A percentile compares a stretch with the other conserved stretches of the same genome.
phyloP scores from a whole-genome alignment of 257 asterid genomes.

The Ligustrum vulgare region DNA sequence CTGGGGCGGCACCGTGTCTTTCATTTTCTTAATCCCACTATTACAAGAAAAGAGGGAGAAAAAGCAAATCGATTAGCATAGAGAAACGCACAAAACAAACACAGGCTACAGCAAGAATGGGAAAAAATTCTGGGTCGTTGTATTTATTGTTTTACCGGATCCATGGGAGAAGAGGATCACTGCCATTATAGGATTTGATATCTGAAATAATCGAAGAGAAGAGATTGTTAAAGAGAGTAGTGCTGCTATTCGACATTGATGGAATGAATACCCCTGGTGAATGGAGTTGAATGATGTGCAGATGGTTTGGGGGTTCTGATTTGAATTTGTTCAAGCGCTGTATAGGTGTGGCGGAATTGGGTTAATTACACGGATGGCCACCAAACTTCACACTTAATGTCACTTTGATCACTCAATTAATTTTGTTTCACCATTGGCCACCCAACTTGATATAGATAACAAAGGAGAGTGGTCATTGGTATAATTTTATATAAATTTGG shows the following conservation, averaged over 20 bases:
- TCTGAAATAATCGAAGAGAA: conserved; percentile 76
- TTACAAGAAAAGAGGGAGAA: not conserved
- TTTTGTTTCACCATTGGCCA: too few relatives aligned
- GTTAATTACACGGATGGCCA: too few relatives aligned
- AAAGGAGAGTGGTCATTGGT: too few relatives aligned
- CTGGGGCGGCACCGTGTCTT: conserved; percentile 66
- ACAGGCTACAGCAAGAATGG: not conserved
- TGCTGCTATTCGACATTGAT: conserved; percentile 49
- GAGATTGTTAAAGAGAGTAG: conserved; percentile 42
- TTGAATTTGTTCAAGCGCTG: conserved; percentile 45
- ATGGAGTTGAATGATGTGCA: conserved; percentile 23
- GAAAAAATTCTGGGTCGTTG: not conserved
- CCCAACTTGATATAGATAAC: too few relatives aligned
- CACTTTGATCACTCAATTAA: too few relatives aligned
- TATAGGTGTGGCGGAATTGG: not conserved
- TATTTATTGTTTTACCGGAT: conserved; percentile 52
- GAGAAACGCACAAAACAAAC: conserved; percentile 3
- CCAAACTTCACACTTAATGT: too few relatives aligned
- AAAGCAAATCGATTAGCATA: not conserved
- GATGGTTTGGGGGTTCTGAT: conserved; percentile 9
- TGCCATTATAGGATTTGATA: conserved; percentile 69
- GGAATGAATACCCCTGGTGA: not conserved
- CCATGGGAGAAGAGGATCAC: conserved; percentile 93
- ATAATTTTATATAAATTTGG: too few relatives aligned
- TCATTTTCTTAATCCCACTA: conserved; percentile 86